Percentiles rank a stretch among this genome's conserved stretches.
These are phyloP conservation scores for Boletus rubescentipes DNA, from an alignment of 768 basidiomycete species.

Conservation along the genomic window DNA sequence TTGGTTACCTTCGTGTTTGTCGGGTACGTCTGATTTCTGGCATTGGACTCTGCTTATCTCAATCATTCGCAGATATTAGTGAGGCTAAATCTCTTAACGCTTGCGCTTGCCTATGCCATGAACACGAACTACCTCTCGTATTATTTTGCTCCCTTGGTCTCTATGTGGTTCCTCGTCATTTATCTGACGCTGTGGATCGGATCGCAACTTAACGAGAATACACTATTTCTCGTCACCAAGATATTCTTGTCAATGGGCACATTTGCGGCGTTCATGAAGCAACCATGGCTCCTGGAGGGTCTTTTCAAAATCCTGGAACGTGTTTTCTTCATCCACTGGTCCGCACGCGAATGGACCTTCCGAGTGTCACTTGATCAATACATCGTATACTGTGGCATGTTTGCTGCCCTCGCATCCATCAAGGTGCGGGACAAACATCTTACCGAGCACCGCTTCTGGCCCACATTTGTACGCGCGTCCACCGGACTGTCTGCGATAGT, in stretches of 20 bases:
- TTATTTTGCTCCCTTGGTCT: conserved; percentile 88
- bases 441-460: conserved; percentile 71
- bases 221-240: conserved; percentile 67
- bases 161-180: conserved; percentile 87
- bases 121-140: conserved; percentile 89
- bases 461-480: conserved; percentile 46
- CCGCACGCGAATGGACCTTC: conserved; percentile 84
- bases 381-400: conserved; percentile 87
- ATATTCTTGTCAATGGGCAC: conserved; percentile 61
- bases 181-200: conserved; percentile 77
- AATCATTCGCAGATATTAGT: conserved; percentile 56
- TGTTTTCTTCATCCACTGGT: conserved; percentile 80
- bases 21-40: conserved; percentile 44
- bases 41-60: background rate
- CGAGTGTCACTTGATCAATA: conserved; percentile 86
- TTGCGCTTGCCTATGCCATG: conserved; percentile 86
- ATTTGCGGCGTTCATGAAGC: conserved; percentile 65
- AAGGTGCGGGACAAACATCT: conserved; percentile 73
- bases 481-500: conserved; percentile 51
- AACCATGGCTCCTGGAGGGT: conserved; percentile 58
- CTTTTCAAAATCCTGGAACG: conserved; percentile 62
- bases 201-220: conserved; percentile 68
- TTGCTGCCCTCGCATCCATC: conserved; percentile 68
- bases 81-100: conserved; percentile 79
- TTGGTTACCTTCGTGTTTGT: conserved; percentile 72